A percentile compares a stretch with the other conserved stretches of the same genome.
phyloP scores from a whole-genome alignment of 2,329 filamentous ascomycete genomes.

The Rhytidhysteron rufulum region DNA sequence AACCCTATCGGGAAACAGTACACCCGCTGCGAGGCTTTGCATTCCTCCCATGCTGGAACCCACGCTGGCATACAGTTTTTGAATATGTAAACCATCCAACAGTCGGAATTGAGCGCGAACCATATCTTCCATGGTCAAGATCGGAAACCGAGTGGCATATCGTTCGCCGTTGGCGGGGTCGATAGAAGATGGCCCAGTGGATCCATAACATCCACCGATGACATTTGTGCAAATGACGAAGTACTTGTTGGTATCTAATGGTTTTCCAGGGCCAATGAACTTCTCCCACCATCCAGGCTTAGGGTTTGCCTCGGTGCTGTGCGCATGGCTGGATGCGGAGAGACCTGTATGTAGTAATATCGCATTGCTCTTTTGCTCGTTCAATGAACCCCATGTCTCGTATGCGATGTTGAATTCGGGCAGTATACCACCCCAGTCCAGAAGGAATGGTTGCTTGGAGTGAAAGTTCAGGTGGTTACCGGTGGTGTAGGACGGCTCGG shows the following conservation, averaged over 20 bases:
- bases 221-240: conserved; percentile 96
- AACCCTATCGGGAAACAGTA: conserved; percentile 77
- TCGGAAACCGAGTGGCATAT: conserved; percentile 93
- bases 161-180: conserved; percentile 83
- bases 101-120: conserved; percentile 91
- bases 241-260: conserved; percentile 87
- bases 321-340: conserved; percentile 95
- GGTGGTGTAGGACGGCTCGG: conserved; percentile 90
- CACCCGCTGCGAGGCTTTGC: conserved; percentile 86
- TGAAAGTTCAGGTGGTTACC: conserved; percentile 78
- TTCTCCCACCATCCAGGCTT: conserved; percentile 98
- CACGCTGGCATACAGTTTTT: conserved; percentile 83
- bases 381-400: conserved; percentile 84
- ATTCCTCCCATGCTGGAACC: conserved; percentile 98
- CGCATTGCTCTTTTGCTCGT: conserved; percentile 76
- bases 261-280: conserved; percentile 85
- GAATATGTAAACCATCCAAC: conserved; percentile 72
- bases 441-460: conserved; percentile 68
- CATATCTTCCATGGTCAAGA: conserved; percentile 96
- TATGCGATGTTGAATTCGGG: conserved; percentile 88
- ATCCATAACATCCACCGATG: conserved; percentile 91
- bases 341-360: conserved; percentile 91
- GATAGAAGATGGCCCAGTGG: conserved; percentile 81
- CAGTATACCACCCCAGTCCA: conserved; percentile 94
- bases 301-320: conserved; percentile 80